Evolutionary conservation across 2,329 filamentous ascomycete species (phyloP).

Genomic region (Xylaria sp.): DNA sequence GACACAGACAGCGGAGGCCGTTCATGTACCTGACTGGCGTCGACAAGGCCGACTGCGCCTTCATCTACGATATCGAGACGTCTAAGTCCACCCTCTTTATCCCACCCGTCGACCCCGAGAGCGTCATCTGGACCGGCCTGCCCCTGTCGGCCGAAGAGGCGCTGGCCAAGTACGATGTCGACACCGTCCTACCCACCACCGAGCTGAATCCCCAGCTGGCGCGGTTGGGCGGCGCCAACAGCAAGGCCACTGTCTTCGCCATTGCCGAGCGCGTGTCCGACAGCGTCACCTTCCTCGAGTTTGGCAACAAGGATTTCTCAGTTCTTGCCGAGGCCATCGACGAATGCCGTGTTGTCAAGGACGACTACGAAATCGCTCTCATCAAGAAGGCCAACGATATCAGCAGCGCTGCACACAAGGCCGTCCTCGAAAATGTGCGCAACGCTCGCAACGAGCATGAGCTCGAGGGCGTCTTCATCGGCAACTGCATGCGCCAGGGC

Average conservation of each 20-base stretch:
- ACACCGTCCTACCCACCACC: slow-evolving; percentile 76
- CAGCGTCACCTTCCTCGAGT: slow-evolving; percentile 75
- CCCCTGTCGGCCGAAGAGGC: slow-evolving; percentile 82
- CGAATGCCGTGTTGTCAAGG: slow-evolving; percentile 75
- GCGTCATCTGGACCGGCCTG: slow-evolving; percentile 92
- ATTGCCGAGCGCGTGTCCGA: slow-evolving; percentile 82
- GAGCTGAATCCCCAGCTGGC: slow-evolving; percentile 81
- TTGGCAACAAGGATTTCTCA: slow-evolving; percentile 69
- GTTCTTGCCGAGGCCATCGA: slow-evolving; percentile 72
- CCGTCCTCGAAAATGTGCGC: slow-evolving; percentile 69
- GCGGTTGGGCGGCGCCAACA: slow-evolving; percentile 55
- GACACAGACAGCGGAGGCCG: slow-evolving; percentile 79
- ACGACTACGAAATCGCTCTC: slow-evolving; percentile 77
- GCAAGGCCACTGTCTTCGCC: slow-evolving; percentile 71
- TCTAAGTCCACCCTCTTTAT: slow-evolving; percentile 87
- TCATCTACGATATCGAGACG: slow-evolving; percentile 81
- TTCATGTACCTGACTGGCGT: slow-evolving; percentile 97
- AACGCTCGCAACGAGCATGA: slow-evolving; percentile 80
- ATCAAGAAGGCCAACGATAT: slow-evolving; percentile 77
- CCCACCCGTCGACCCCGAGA: slow-evolving; percentile 85
- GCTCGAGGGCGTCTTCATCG: slow-evolving; percentile 82
- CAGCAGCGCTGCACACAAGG: slow-evolving; percentile 73
- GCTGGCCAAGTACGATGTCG: slow-evolving; percentile 79
- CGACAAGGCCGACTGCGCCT: slow-evolving; percentile 78
- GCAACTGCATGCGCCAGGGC: slow-evolving; percentile 77